Evolutionary conservation across 1,139 yeast species (phyloP).

Genomic region (Hansenula sp.): DNA sequence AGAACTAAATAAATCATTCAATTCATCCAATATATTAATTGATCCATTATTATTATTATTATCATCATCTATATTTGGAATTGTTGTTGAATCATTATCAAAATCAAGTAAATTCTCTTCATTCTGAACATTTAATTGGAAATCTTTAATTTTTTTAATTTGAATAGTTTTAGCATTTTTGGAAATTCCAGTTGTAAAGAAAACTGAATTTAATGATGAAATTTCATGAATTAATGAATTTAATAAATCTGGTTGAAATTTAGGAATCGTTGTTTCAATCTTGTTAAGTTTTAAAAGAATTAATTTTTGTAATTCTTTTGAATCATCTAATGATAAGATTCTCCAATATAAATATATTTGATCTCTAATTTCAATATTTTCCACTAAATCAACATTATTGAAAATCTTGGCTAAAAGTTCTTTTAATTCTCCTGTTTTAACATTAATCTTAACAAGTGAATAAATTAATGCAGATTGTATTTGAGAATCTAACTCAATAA

Average conservation of each 20-base stretch:
- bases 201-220: slow-evolving; percentile 84
- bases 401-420: slow-evolving; percentile 65
- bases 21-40: slow-evolving; percentile 51
- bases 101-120: slow-evolving; percentile 89
- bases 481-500: slow-evolving; percentile 66
- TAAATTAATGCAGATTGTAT: slow-evolving; percentile 78
- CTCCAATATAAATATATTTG: slow-evolving; percentile 96
- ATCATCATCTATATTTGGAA: not conserved
- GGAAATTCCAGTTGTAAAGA: slow-evolving; percentile 70
- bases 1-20: slow-evolving; percentile 58
- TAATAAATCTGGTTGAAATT: slow-evolving; percentile 65
- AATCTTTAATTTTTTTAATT: slow-evolving; percentile 66
- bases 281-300: slow-evolving; percentile 64
- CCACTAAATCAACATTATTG: slow-evolving; percentile 78
- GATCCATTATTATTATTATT: slow-evolving; percentile 14
- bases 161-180: slow-evolving; percentile 29
- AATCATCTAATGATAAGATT: slow-evolving; percentile 49
- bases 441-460: slow-evolving; percentile 72
- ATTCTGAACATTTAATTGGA: slow-evolving; percentile 70
- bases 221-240: slow-evolving; percentile 70
- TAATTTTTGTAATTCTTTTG: slow-evolving; percentile 33
- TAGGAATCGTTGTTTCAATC: slow-evolving; percentile 67
- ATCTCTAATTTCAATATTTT: slow-evolving; percentile 91
- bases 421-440: slow-evolving; percentile 31
- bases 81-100: slow-evolving; percentile 55